Evolutionary conservation across 2,329 filamentous ascomycete genomes (phyloP), one percentile per base, ranked within the genome.

Genomic region (Mariannaea sp.): DNA sequence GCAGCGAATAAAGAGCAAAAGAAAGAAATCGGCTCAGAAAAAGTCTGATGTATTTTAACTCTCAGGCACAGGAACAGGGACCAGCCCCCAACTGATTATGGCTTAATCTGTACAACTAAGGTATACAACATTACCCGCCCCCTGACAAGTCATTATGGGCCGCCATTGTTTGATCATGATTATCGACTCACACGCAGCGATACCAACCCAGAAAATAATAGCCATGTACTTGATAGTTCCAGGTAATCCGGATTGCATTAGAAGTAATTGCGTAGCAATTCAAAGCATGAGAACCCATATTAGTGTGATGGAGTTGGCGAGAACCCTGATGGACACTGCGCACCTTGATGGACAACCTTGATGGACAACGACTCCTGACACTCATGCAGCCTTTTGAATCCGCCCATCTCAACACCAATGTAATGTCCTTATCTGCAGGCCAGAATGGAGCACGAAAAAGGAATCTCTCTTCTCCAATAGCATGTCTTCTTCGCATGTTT

Each of bases 301-400:
- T 24, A 17, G 38, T 20, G 33, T 38, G 30, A 17, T 33, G 10
- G 17, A 30, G 14, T 19, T 13, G 17, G 44, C 54, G 60, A 65
- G 64, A 65, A 66, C 63, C 64, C 48, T 56, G 64, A 66, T 66
- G 65, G 61, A 44, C 51, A 59, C 32, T 20, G 53, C 33, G 59
- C 35, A 64, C 64, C 64, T 56, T 62, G 64, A 66, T 66, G 64
- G 64, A 10, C 56, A 65, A 66, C 64, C 64, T 45, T 64, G 64
- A 65, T 66, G 64, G n/a, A n/a, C n/a, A n/a, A n/a, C n/a, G n/a
- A n/a, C n/a, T 57, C 61, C 61, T 48, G 39, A 12, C 16, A 12
- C 39, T 45, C 26, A 12, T 17, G 22, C 50, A 48, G 38, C 33
- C 19, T 9, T n/a, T 12, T 13, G 20, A 24, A 39, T n/a, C 5